A percentile compares a stretch with the other conserved stretches of the same genome.
Conservation (phyloP, 2,329 filamentous ascomycete genomes). For the Lithohypha guttulata region DNA sequence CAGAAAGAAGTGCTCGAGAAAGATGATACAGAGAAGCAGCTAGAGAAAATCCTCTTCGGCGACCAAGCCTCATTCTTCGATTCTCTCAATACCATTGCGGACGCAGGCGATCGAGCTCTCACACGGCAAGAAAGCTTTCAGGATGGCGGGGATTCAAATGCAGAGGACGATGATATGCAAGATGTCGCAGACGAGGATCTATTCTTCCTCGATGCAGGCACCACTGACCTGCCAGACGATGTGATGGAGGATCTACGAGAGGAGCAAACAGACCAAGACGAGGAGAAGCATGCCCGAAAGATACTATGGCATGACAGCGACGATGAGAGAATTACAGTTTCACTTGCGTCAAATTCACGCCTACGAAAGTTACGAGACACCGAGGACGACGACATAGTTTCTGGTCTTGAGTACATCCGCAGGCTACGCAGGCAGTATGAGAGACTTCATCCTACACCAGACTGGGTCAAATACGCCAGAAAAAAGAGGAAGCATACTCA, state of each 20-base stretch:
- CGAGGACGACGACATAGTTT: constrained; percentile 76
- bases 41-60: constrained; percentile 81
- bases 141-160: constrained; percentile 28
- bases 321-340: constrained; percentile 77
- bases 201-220: constrained; percentile 69
- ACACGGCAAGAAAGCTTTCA: constrained; percentile 22
- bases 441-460: constrained; percentile 49
- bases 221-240: constrained; percentile 28
- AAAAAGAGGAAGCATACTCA: constrained; percentile 15
- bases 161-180: constrained; percentile 45
- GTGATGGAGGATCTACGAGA: constrained; percentile 29
- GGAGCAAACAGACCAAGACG: constrained; percentile 26
- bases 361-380: constrained; percentile 72
- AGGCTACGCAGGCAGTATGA: constrained; percentile 69
- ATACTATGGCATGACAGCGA: constrained; percentile 91
- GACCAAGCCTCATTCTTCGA: constrained; percentile 72
- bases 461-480: constrained; percentile 42
- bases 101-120: constrained; percentile 30
- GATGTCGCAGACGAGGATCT: constrained; percentile 68
- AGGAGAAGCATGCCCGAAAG: constrained; percentile 22
- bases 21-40: constrained; percentile 71
- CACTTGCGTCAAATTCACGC: constrained; percentile 62
- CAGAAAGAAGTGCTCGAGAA: constrained; percentile 45
- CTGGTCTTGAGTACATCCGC: constrained; percentile 71
- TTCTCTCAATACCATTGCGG: constrained; percentile 52